Base-by-base conservation (phyloP, 495 filamentous ascomycete genomes). In the Aspergillus nanangensis region DNA sequence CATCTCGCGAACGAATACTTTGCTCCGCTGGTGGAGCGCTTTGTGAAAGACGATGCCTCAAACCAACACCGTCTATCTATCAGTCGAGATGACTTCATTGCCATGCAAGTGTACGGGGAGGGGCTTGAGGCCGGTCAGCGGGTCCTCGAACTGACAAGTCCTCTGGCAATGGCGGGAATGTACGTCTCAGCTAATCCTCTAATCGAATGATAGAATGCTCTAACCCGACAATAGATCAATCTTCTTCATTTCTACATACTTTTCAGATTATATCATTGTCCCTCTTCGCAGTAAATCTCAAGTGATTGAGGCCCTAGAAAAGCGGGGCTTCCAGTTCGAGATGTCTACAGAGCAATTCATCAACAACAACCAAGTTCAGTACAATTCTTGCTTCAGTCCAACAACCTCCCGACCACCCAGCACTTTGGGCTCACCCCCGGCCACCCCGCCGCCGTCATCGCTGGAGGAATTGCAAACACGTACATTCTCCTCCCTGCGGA, bases 201-300 rank as follows among this genome's bases (percentile, higher is more conserved):
- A 20, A 11, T n/a, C 5, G 38, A 14, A 15, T 8, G 5, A n/a
- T 42, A 23, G 1, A 20, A 31, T 13, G 13, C 14, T 19, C 47
- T 57, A 29, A 57, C 32, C 8, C 14, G 39, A 11, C 4, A 45
- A 43, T 45, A 85, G 84, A 25, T 86, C 93, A 31, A 95, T 98
- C 51, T 96, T 97, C 65, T 97, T 98, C 74, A 94, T 96, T 58
- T 95, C 92, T 1, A 97, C 93, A 18, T 98, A 98, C 63, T 96
- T 95, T 61, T 88, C 88, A 10, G 93, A 98, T 66, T 98, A 95
- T 69, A 95, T 98, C 52, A 74, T 98, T 14, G 89, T 97, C 4
- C 93, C 93, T 4, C 67, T 75, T 31, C 85, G 83, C 52, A 80
- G 81, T 61, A 82, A 86, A 31, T 62, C 70, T 8, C 79, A 77